Evolutionary conservation across 23 red algal species (phyloP), one percentile per base, ranked within the genome.

Genomic region (Gracilaria gracilis): DNA sequence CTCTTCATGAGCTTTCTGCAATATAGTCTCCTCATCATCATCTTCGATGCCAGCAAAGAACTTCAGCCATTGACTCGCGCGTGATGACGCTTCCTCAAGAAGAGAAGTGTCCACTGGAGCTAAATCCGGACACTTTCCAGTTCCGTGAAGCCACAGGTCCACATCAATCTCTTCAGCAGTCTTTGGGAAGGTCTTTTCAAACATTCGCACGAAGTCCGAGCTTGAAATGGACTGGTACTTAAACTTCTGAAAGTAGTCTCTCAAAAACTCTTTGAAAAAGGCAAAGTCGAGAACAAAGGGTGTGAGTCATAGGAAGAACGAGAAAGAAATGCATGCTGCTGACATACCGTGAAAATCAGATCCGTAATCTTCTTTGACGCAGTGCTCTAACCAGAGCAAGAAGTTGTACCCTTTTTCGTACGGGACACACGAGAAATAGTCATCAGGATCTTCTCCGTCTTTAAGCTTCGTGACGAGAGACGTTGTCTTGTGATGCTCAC

Each of bases 331-430:
- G 29, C 54, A 61, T 61, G 36, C 16, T 25, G 40, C 21, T 23
- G 21, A 72, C 82, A 39, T 86, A 86, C 82, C 82, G 39, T 86
- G 62, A 54, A 86, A 72, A 64, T 86, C 66, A 31, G 59, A 57
- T 12, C 66, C 66, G 34, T 66, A 57, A 39, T 82, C 87, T 55
- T 53, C n/a, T 54, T 80, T 81, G 40, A 95, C 53, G 31, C 72
- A 40, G 36, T 81, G 75, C 28, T 88, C 82, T 28, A 95, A 46
- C 53, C 82, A 83, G 44, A 83, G 76, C 48, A 95, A 74, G 55
- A 95, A 89, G 55, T 90, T 95, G 75, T 78, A 95, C 8, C 93
- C 93, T 23, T 85, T 82, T 82, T 95, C 93, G 28, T 95, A 95
- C 4, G 84, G 48, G 44, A 88, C 64, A 27, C 75, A 75, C 0